A percentile compares a stretch with the other conserved stretches of the same genome.
Conservation (phyloP, 1,139 yeast genomes). For the Candida frijolesensis region DNA sequence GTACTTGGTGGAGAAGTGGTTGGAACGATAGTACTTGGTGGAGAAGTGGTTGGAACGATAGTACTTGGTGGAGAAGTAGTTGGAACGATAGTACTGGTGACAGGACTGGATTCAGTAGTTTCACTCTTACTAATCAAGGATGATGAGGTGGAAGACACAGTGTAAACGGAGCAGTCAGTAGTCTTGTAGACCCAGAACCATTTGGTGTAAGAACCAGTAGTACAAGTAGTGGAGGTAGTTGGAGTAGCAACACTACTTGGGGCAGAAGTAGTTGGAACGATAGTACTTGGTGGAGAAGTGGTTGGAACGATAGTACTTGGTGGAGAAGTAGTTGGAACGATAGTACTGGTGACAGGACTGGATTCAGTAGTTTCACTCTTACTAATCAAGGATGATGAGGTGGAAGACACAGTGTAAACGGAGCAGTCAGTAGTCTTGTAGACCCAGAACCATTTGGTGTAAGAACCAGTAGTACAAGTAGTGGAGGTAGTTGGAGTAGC, state of each 20-base stretch:
- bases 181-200: not conserved
- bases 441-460: not conserved
- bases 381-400: conserved; percentile 10
- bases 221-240: not conserved
- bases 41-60: too few species aligned
- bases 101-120: conserved; percentile 14
- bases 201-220: not conserved
- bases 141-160: not conserved
- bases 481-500: not conserved
- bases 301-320: conserved; percentile 18
- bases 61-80: not conserved
- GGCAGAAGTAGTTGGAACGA: too few species aligned
- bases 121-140: conserved; percentile 14
- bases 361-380: conserved; percentile 16
- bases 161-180: not conserved
- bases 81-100: not conserved
- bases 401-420: not conserved
- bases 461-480: not conserved
- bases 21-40: too few species aligned
- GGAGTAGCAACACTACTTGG: not conserved
- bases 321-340: conserved; percentile 19
- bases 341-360: not conserved
- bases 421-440: not conserved
- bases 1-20: not conserved
- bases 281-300: not conserved